phyloP scores from a whole-genome alignment of 2,329 filamentous ascomycete genomes.

The Diaporthe citri region DNA sequence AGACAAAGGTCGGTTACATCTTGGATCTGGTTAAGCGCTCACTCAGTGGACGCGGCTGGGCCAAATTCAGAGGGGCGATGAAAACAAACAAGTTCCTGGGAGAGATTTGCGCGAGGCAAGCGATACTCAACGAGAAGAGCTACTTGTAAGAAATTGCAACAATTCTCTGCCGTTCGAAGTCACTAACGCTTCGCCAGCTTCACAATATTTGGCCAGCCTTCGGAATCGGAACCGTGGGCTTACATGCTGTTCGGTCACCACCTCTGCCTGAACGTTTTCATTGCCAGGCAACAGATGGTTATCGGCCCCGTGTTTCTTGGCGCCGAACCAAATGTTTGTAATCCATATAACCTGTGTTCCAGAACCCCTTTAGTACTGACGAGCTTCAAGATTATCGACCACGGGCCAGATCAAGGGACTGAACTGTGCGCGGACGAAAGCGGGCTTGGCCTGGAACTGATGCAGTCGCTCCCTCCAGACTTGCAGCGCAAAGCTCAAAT shows the following conservation, averaged over 20 bases:
- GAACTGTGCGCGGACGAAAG: slow-evolving; percentile 76
- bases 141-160: neutral
- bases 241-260: slow-evolving; percentile 85
- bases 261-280: slow-evolving; percentile 78
- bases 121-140: slow-evolving; percentile 11
- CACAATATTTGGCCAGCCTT: slow-evolving; percentile 75
- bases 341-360: neutral
- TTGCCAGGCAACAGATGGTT: slow-evolving; percentile 74
- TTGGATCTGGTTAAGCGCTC: neutral
- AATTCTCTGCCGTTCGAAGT: neutral
- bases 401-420: slow-evolving; percentile 72
- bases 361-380: neutral
- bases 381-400: slow-evolving; percentile 66
- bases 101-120: neutral
- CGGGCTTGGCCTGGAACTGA: slow-evolving; percentile 72
- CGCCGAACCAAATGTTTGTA: slow-evolving; percentile 76
- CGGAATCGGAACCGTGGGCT: slow-evolving; percentile 72
- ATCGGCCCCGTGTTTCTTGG: slow-evolving; percentile 83
- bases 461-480: slow-evolving; percentile 69
- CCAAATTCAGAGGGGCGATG: slow-evolving; percentile 11
- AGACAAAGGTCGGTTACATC: neutral
- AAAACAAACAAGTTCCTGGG: slow-evolving; percentile 9
- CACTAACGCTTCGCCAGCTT: slow-evolving; percentile 66
- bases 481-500: slow-evolving; percentile 65
- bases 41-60: slow-evolving; percentile 2